These are phyloP conservation scores for Chlorophyllum brunneum DNA, from an alignment of 768 basidiomycete genomes.

Conservation along the genomic window DNA sequence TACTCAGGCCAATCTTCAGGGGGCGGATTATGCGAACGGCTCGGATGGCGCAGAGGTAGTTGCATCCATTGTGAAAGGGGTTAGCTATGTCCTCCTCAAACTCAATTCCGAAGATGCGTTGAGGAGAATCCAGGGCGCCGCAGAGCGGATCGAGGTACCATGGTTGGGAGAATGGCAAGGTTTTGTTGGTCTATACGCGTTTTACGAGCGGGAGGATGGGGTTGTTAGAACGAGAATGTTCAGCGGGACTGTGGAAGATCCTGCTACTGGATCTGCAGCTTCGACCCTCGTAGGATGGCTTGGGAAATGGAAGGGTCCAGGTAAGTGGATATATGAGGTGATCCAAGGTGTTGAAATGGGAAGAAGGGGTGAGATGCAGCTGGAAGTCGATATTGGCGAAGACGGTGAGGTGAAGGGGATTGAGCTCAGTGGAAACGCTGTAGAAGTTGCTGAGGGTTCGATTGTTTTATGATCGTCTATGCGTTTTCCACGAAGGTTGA, in stretches of 20 bases:
- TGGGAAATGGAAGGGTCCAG: constrained; percentile 30
- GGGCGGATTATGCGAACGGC: constrained; percentile 34
- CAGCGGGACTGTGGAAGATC: constrained; percentile 35
- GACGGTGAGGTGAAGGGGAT: constrained; percentile 28
- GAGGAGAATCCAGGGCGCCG: constrained; percentile 24
- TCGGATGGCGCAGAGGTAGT: constrained; percentile 28
- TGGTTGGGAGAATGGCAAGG: constrained; percentile 37
- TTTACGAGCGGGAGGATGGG: constrained; percentile 29
- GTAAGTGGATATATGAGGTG: constrained; percentile 32
- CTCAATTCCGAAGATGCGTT: constrained; percentile 36
- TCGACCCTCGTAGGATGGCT: constrained; percentile 40
- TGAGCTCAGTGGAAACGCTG: constrained; percentile 35
- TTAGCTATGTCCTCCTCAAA: constrained; percentile 38
- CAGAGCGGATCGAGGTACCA: constrained; percentile 22
- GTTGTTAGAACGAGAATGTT: constrained; percentile 39
- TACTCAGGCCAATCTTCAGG: constrained; percentile 24
- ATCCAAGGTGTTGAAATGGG: constrained; percentile 46
- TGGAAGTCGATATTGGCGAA: constrained; percentile 29
- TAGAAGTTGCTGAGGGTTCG: constrained; percentile 37
- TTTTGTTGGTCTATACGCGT: constrained; percentile 34
- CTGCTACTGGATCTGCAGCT: constrained; percentile 44
- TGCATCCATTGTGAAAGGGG: constrained; percentile 44
- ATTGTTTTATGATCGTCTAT: constrained; percentile 10
- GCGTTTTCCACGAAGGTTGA: too few species aligned
- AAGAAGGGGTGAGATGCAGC: constrained; percentile 36